Evolutionary conservation across 192 early-diverging fungal genomes (phyloP).

Genomic region (Entophlyctis luteolus): DNA sequence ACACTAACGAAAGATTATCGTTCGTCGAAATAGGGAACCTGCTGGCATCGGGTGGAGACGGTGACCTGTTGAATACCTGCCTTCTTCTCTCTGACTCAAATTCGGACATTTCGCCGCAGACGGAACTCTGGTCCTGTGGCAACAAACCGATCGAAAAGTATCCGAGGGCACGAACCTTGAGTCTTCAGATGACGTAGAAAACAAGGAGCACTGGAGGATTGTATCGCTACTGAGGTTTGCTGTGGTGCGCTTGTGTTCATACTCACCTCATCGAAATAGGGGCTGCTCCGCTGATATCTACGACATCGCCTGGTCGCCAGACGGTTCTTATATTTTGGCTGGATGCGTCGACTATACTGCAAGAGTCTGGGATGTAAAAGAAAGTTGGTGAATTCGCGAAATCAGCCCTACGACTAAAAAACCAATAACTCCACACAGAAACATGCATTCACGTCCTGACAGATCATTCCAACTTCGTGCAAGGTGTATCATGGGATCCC

Average conservation of each 20-base stretch:
- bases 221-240: constrained; percentile 61
- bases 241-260: background rate
- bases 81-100: too few relatives aligned
- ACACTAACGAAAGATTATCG: too few relatives aligned
- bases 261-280: constrained; percentile 20
- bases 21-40: background rate
- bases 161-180: background rate
- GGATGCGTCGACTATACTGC: constrained; percentile 85
- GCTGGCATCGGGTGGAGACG: constrained; percentile 90
- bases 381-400: constrained; percentile 45
- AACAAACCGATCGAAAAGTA: constrained; percentile 56
- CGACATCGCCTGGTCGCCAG: constrained; percentile 91
- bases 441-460: constrained; percentile 66
- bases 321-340: constrained; percentile 73
- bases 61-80: constrained; percentile 33
- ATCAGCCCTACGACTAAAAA: background rate
- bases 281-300: constrained; percentile 80
- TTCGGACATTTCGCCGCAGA: constrained; percentile 44
- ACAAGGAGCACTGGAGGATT: constrained; percentile 74
- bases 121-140: constrained; percentile 83
- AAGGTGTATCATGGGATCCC: constrained; percentile 96
- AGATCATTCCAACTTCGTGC: constrained; percentile 89
- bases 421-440: constrained; percentile 36
- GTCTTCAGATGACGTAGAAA: constrained; percentile 47
- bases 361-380: constrained; percentile 76